Base-by-base conservation (phyloP, 306 rosid species). In the Pachyrhizus erosus region DNA sequence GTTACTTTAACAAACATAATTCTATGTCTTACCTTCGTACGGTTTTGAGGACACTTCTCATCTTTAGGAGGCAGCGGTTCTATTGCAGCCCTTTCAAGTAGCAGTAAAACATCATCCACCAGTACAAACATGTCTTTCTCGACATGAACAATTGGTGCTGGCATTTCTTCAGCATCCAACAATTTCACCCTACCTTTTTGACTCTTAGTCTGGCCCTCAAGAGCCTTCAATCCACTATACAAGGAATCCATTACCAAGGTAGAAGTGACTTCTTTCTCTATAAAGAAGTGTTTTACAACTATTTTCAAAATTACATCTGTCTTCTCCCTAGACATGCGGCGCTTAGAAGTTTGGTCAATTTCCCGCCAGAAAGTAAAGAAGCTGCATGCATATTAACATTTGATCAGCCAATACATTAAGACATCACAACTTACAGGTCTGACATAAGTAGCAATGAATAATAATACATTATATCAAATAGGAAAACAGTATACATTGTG, bases 41-140 rank as follows among this genome's bases (percentile, higher is more conserved):
- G 99, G 80, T 96, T 96, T 84, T 96, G 99, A 83, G 99, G 99
- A 89, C 97, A 98, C 91, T 96, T 96, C 89, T 96, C 99, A 74
- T 96, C 99, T 87, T 96, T 96, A 10, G 99, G 97, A 86, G 99
- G 98, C 73, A 96, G 91, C 29, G 98, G 98, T 85, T 96, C 99
- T 87, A 91, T 27, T 42, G 99, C 92, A 83, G 97, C 98, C 89
- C 98, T 94, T 91, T 93, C 98, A 82, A 96, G 97, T 52, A 96
- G 87, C 48, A 80, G 74, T 34, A 96, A 76, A 52, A 96, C 94
- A 87, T 96, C 99, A 86, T 96, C 99, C 86, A 89, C 97, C 83
- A 96, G 85, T 70, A 94, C 92, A 89, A 96, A 94, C 84, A 83
- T 88, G 61, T 92, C 98, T 77, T 96, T 96, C 88, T 96, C 99